Conservation (phyloP, 1,284 basidiomycete genomes). For the Somion occarium region DNA sequence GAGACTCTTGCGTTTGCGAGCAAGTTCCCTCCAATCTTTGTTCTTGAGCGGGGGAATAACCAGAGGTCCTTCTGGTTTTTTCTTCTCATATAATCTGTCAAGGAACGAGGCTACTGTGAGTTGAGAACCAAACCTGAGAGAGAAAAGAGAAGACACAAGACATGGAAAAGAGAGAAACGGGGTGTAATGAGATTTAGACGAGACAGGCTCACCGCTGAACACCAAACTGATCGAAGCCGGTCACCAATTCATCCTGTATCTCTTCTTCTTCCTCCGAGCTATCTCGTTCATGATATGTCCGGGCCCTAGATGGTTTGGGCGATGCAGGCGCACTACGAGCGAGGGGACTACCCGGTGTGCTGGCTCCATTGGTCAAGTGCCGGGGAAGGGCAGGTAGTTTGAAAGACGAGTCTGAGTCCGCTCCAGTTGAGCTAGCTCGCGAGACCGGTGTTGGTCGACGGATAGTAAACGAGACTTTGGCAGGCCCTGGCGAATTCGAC, state of each 20-base stretch:
- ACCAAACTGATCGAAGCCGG: slow-evolving; percentile 65
- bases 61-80: slow-evolving; percentile 56
- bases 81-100: slow-evolving; percentile 36
- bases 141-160: background rate
- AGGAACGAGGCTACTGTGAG: slow-evolving; percentile 50
- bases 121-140: slow-evolving; percentile 35
- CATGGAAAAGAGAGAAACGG: background rate
- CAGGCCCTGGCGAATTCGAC: slow-evolving; percentile 21
- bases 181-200: slow-evolving; percentile 10
- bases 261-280: slow-evolving; percentile 54
- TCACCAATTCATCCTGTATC: slow-evolving; percentile 68
- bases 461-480: slow-evolving; percentile 70
- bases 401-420: slow-evolving; percentile 42
- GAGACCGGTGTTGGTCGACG: slow-evolving; percentile 64
- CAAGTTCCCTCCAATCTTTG: slow-evolving; percentile 81
- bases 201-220: slow-evolving; percentile 68
- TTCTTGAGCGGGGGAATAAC: slow-evolving; percentile 84
- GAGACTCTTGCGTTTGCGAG: slow-evolving; percentile 52
- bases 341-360: slow-evolving; percentile 52
- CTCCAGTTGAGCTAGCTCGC: slow-evolving; percentile 52
- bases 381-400: slow-evolving; percentile 56
- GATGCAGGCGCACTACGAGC: slow-evolving; percentile 35
- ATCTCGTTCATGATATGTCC: slow-evolving; percentile 36
- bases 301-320: no score
- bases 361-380: slow-evolving; percentile 41